Conservation (phyloP, 108 stramenopile genomes). For the Skeletonema costatum region DNA sequence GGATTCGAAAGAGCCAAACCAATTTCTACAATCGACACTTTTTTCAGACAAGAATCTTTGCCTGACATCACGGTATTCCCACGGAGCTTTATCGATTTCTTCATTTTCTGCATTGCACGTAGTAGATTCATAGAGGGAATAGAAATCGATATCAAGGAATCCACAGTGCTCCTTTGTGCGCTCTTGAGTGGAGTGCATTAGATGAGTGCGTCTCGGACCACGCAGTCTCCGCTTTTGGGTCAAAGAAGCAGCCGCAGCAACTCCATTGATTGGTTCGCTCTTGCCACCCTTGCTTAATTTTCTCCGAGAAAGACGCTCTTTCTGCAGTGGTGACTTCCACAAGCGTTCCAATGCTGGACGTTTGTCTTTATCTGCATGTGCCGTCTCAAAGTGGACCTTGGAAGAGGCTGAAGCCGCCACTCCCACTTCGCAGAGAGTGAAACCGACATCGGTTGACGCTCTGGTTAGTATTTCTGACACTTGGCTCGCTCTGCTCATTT, state of each 20-base stretch:
- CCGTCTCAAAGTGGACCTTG: background rate
- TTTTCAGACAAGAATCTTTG: conserved; percentile 79
- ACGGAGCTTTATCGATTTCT: conserved; percentile 62
- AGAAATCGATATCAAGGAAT: conserved; percentile 67
- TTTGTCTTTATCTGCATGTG: background rate
- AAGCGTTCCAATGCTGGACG: background rate
- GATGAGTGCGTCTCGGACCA: conserved; percentile 9
- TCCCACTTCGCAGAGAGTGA: background rate
- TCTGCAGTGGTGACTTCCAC: conserved; percentile 48
- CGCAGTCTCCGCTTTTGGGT: conserved; percentile 7
- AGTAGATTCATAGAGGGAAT: conserved; percentile 74
- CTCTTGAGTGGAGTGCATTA: conserved; percentile 28
- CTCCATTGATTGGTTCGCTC: conserved; percentile 13
- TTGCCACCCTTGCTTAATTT: background rate
- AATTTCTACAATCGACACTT: conserved; percentile 76
- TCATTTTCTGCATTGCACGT: conserved; percentile 32
- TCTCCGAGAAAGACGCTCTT: background rate
- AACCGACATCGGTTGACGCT: background rate
- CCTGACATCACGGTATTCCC: conserved; percentile 79
- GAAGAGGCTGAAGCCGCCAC: background rate
- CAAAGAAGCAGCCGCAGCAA: conserved; percentile 20
- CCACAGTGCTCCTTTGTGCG: conserved; percentile 63
- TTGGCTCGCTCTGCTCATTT: background rate
- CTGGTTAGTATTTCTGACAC: background rate
- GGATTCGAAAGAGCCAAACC: conserved; percentile 67